Percentiles rank a stretch among this genome's conserved stretches.
Evolutionary conservation across 768 basidiomycete species (phyloP).

Genomic region (Macrolepiota dolichaula): DNA sequence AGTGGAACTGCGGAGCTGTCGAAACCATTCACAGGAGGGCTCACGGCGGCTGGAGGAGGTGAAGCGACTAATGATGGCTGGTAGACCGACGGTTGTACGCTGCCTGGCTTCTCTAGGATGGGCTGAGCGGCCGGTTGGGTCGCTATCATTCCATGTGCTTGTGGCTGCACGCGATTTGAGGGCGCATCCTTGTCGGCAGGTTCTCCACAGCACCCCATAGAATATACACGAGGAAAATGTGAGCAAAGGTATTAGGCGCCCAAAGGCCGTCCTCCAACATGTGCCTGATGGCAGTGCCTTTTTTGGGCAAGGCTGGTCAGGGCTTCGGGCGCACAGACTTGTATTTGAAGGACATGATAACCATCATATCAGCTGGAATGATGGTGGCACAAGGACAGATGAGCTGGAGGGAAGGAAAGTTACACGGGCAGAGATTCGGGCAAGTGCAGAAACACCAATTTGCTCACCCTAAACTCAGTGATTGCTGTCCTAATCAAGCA

Average conservation of each 20-base stretch:
- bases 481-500: background rate
- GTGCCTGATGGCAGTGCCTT: constrained; percentile 27
- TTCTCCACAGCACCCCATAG: constrained; percentile 71
- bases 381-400: background rate
- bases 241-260: constrained; percentile 4
- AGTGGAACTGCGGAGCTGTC: constrained; percentile 20
- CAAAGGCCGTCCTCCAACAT: background rate
- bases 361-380: background rate
- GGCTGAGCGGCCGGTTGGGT: constrained; percentile 48
- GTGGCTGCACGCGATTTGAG: constrained; percentile 12
- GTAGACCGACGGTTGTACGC: constrained; percentile 18
- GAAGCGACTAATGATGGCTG: constrained; percentile 38
- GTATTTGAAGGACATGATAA: background rate
- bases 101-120: constrained; percentile 36
- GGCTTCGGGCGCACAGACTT: background rate
- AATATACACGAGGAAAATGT: constrained; percentile 3
- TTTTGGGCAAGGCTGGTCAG: constrained; percentile 8
- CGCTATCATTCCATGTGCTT: constrained; percentile 31
- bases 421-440: background rate
- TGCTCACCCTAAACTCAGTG: background rate
- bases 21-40: constrained; percentile 22
- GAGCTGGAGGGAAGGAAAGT: background rate
- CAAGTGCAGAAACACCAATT: background rate
- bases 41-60: constrained; percentile 37
- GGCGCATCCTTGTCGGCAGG: constrained; percentile 30